These are phyloP conservation scores for Artomyces pyxidatus DNA, from an alignment of 768 basidiomycete species.

Conservation along the genomic window DNA sequence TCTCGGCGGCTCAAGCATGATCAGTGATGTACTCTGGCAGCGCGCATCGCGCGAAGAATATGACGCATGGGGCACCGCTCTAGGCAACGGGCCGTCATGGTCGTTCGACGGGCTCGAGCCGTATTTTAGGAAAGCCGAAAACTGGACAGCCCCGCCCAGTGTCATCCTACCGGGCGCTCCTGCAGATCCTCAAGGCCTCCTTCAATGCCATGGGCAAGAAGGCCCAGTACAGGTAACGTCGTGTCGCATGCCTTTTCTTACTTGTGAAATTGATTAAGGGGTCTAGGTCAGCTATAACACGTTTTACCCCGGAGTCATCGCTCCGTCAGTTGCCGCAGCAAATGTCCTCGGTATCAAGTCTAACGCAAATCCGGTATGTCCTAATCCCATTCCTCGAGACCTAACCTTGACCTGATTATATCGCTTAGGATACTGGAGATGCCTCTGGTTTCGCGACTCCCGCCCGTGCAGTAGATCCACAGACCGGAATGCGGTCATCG, in stretches of 20 bases:
- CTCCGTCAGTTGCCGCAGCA: slow-evolving; percentile 10
- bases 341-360: slow-evolving; percentile 8
- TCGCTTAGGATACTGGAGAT: slow-evolving; percentile 7
- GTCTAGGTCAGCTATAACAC: slow-evolving; percentile 13
- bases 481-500: slow-evolving; percentile 13
- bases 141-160: slow-evolving; percentile 11
- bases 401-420: not conserved
- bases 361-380: slow-evolving; percentile 10
- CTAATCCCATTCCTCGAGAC: not conserved
- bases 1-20: slow-evolving; percentile 14
- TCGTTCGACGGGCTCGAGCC: slow-evolving; percentile 11
- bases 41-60: slow-evolving; percentile 13
- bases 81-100: slow-evolving; percentile 10
- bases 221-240: slow-evolving; percentile 8
- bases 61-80: slow-evolving; percentile 11
- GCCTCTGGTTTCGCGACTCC: slow-evolving; percentile 14
- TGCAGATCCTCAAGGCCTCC: slow-evolving; percentile 2
- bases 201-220: slow-evolving; percentile 1
- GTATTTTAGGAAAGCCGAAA: slow-evolving; percentile 13
- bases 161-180: slow-evolving; percentile 7
- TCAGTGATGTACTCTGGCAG: slow-evolving; percentile 16
- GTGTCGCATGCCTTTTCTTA: not conserved
- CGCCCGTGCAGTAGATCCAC: slow-evolving; percentile 12
- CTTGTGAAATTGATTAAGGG: not conserved
- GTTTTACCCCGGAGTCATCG: slow-evolving; percentile 11